Conservation (phyloP, 331 rosid genomes). For the Malus hybrid region DNA sequence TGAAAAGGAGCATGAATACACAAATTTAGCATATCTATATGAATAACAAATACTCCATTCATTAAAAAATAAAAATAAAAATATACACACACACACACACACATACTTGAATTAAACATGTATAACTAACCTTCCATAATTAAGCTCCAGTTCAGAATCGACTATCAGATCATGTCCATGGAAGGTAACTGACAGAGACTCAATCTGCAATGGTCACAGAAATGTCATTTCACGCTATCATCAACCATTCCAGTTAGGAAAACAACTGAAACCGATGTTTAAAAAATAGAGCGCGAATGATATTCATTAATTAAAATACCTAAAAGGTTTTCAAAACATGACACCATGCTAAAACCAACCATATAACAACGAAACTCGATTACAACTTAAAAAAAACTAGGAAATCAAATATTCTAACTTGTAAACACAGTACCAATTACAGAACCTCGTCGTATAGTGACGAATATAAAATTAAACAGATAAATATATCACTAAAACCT, state of each 20-base stretch:
- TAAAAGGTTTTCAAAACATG: neutral
- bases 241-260: neutral
- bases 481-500: neutral
- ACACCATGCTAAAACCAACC: neutral
- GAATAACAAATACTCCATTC: neutral
- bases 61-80: no score
- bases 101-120: neutral
- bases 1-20: slow-evolving; percentile 21
- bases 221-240: neutral
- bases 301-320: neutral
- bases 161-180: slow-evolving; percentile 97
- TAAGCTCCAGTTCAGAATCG: slow-evolving; percentile 91
- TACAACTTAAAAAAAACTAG: neutral
- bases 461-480: neutral
- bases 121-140: slow-evolving; percentile 77
- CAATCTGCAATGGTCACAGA: slow-evolving; percentile 54
- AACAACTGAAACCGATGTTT: neutral
- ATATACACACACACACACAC: no score
- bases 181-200: slow-evolving; percentile 87
- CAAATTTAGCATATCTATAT: neutral
- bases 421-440: neutral
- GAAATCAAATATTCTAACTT: neutral
- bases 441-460: neutral
- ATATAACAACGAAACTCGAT: neutral
- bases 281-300: neutral